These are phyloP conservation scores for Leccinum disarticulatum DNA, from an alignment of 768 basidiomycete species.

Conservation along the genomic window DNA sequence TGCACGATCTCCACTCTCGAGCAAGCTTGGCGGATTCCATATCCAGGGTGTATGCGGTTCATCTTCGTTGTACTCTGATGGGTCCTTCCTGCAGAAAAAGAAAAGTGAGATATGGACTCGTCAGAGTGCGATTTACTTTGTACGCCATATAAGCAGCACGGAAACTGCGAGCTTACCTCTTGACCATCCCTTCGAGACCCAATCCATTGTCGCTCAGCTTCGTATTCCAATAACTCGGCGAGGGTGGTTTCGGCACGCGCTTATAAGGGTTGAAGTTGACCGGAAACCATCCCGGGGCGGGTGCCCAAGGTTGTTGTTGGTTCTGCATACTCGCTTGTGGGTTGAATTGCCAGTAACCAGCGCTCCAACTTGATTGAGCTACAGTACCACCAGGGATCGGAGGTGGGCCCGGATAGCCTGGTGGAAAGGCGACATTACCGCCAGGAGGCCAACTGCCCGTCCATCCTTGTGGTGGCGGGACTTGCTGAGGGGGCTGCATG, in stretches of 20 bases:
- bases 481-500: slow-evolving; percentile 29
- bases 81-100: slow-evolving; percentile 17
- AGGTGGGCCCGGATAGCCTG: slow-evolving; percentile 46
- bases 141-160: not conserved
- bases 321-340: slow-evolving; percentile 36
- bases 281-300: slow-evolving; percentile 31
- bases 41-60: slow-evolving; percentile 67
- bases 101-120: not conserved
- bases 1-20: slow-evolving; percentile 28
- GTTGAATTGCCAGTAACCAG: slow-evolving; percentile 53
- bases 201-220: slow-evolving; percentile 61
- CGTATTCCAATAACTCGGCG: slow-evolving; percentile 63
- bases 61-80: slow-evolving; percentile 37
- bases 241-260: slow-evolving; percentile 56
- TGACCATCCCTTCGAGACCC: slow-evolving; percentile 62
- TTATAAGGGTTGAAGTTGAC: slow-evolving; percentile 61
- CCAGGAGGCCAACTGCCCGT: slow-evolving; percentile 38
- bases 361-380: slow-evolving; percentile 46
- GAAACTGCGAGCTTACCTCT: slow-evolving; percentile 43
- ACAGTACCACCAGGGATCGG: slow-evolving; percentile 53
- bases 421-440: slow-evolving; percentile 29
- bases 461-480: slow-evolving; percentile 34
- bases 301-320: slow-evolving; percentile 33
- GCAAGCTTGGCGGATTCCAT: slow-evolving; percentile 59
- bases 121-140: slow-evolving; percentile 12